Evolutionary conservation across 441 rosid genomes (phyloP).

Genomic region (Erysimum cheiri): DNA sequence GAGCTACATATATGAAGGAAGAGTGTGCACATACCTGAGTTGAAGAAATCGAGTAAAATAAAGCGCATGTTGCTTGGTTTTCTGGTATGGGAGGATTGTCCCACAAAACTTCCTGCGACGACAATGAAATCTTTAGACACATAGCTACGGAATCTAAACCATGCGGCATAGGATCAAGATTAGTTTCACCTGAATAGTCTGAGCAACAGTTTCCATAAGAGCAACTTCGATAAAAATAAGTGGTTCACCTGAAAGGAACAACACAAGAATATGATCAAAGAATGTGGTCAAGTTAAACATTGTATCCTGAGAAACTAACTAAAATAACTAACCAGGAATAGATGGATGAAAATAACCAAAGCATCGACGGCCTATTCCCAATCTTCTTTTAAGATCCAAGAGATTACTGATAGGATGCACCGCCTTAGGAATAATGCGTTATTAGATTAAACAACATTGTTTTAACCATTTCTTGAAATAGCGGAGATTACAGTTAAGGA

Average conservation of each 20-base stretch:
- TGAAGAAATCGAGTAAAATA: constrained; percentile 96
- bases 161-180: neutral
- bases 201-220: constrained; percentile 74
- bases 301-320: constrained; percentile 19
- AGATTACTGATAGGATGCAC: constrained; percentile 97
- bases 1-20: constrained; percentile 26
- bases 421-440: constrained; percentile 55
- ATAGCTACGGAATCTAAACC: constrained; percentile 19
- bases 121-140: constrained; percentile 26
- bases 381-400: constrained; percentile 91
- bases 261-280: neutral
- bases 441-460: constrained; percentile 10
- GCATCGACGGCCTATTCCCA: constrained; percentile 90
- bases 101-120: constrained; percentile 90
- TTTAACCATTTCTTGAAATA: constrained; percentile 4
- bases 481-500: neutral
- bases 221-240: constrained; percentile 99
- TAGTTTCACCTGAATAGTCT: constrained; percentile 75
- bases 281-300: constrained; percentile 4
- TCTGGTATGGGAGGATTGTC: constrained; percentile 88
- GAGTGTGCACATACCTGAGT: constrained; percentile 65
- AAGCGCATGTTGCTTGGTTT: constrained; percentile 76
- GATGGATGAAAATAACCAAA: constrained; percentile 92
- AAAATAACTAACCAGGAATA: constrained; percentile 69
- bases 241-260: constrained; percentile 75